Evolutionary conservation across 163 green algal species (phyloP).

Genomic region (Scenedesmus sp.): DNA sequence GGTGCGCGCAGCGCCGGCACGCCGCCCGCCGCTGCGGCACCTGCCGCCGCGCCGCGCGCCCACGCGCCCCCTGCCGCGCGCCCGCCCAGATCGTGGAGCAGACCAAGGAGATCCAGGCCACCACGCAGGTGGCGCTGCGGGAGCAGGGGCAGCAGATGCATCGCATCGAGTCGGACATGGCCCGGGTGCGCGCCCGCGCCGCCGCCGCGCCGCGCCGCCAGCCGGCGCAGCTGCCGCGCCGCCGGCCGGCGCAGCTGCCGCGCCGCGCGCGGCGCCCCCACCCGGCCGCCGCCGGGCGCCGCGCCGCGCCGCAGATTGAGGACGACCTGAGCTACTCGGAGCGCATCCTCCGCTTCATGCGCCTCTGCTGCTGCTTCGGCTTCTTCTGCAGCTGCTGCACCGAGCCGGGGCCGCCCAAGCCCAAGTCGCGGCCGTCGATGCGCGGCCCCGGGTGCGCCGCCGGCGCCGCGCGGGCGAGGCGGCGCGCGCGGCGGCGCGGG

Average conservation of each 20-base stretch:
- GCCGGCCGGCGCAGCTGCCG: too few relatives aligned
- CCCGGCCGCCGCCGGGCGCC: too few relatives aligned
- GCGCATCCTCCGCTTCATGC: conserved; percentile 78
- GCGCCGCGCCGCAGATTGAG: conserved; percentile 61
- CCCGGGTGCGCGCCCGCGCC: conserved; percentile 56
- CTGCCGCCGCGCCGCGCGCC: background rate
- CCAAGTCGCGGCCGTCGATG: too few relatives aligned
- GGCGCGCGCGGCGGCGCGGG: too few relatives aligned
- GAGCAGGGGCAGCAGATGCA: conserved; percentile 66
- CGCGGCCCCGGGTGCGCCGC: too few relatives aligned
- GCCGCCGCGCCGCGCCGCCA: too few relatives aligned
- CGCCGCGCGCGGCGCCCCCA: too few relatives aligned
- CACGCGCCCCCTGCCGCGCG: background rate
- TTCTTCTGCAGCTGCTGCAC: conserved; percentile 75
- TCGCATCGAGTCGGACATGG: conserved; percentile 59
- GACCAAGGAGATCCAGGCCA: conserved; percentile 64
- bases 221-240: too few relatives aligned
- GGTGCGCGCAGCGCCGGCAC: conserved; percentile 41
- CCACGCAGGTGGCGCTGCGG: conserved; percentile 64
- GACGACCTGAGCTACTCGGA: conserved; percentile 70
- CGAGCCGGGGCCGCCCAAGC: conserved; percentile 34
- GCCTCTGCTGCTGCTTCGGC: conserved; percentile 63
- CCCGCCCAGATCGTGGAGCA: conserved; percentile 63
- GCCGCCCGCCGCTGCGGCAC: background rate
- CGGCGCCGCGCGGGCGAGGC: too few relatives aligned